Evolutionary conservation across 192 early-diverging fungal genomes (phyloP), one percentile per base, ranked within the genome.

Genomic region (Cladochytrium replicatum): DNA sequence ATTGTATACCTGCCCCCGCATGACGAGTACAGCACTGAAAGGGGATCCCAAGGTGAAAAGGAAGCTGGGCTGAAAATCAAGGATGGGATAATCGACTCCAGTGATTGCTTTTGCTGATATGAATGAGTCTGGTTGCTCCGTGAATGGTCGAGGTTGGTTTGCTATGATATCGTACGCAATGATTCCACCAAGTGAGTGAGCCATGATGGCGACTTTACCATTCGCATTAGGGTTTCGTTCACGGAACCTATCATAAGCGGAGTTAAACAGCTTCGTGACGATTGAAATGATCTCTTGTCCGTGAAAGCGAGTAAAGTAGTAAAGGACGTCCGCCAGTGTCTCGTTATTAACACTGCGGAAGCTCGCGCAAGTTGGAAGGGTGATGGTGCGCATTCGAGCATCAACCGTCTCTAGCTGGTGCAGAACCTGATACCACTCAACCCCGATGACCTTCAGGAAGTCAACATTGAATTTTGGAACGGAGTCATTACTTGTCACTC

Each of bases 331-430:
- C 19, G 67, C 60, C 0, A 74, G 51, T 30, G 64, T 67, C 40
- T 74, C 67, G 41, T 74, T 74, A 59, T 61, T 60, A 51, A 67
- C 64, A n/a, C 48, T 39, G 7, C 70, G 57, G 2, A 72, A 53
- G 17, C 67, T 44, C 4, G 70, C 51, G 37, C 62, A 65, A 4
- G 70, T 72, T 6, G 65, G 70, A 2, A 68, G 52, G 1, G 65
- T 72, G 15, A 72, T 56, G 27, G 52, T 17, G n/a, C 58, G 43
- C 54, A 74, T 74, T 27, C 49, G 57, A 6, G 34, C 48, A 29
- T 46, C 28, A 46, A 27, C 45, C 15, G 57, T 58, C 4, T 58
- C 50, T 1, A 63, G 40, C 19, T 29, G n/a, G 32, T 73, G 71
- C 24, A 73, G 48, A 15, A 55, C 38, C 6, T 46, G 41, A 52